Conservation (phyloP, 352 stramenopile species). For the Globisporangium cystogenes region DNA sequence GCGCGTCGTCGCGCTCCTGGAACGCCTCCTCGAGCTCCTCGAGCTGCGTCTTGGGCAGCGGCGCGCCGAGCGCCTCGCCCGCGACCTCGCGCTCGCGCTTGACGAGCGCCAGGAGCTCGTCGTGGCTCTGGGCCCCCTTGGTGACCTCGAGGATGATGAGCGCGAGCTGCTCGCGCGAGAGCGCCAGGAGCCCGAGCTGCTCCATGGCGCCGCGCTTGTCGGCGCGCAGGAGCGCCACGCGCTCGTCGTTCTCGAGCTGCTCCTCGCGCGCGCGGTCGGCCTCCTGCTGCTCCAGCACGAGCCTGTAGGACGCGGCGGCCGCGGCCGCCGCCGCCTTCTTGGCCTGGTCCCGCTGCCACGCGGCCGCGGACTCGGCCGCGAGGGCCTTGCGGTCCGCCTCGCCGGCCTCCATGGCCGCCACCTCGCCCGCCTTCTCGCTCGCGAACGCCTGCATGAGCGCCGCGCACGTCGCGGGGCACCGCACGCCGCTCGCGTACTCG, state of each 20-base stretch:
- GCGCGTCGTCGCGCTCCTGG: slow-evolving; percentile 38
- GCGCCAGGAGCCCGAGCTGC: slow-evolving; percentile 53
- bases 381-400: slow-evolving; percentile 37
- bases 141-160: slow-evolving; percentile 60
- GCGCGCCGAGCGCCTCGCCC: slow-evolving; percentile 8
- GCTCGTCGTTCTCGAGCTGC: slow-evolving; percentile 42
- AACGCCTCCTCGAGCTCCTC: slow-evolving; percentile 52
- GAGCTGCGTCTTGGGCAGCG: slow-evolving; percentile 33
- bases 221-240: slow-evolving; percentile 27
- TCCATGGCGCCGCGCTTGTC: slow-evolving; percentile 38
- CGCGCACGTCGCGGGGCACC: slow-evolving; percentile 42
- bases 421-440: slow-evolving; percentile 44
- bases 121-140: slow-evolving; percentile 29
- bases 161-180: slow-evolving; percentile 52
- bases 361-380: slow-evolving; percentile 21
- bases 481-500: slow-evolving; percentile 55
- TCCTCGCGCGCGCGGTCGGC: slow-evolving; percentile 32
- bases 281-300: slow-evolving; percentile 39
- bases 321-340: slow-evolving; percentile 24
- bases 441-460: slow-evolving; percentile 34
- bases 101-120: slow-evolving; percentile 52
- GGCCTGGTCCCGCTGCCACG: slow-evolving; percentile 27
- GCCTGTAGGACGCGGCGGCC: slow-evolving; percentile 19
- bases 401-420: slow-evolving; percentile 70
- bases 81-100: slow-evolving; percentile 32